A percentile compares a stretch with the other conserved stretches of the same genome.
Conservation (phyloP, 2,329 filamentous ascomycete species). For the Trichophaea hybrida region DNA sequence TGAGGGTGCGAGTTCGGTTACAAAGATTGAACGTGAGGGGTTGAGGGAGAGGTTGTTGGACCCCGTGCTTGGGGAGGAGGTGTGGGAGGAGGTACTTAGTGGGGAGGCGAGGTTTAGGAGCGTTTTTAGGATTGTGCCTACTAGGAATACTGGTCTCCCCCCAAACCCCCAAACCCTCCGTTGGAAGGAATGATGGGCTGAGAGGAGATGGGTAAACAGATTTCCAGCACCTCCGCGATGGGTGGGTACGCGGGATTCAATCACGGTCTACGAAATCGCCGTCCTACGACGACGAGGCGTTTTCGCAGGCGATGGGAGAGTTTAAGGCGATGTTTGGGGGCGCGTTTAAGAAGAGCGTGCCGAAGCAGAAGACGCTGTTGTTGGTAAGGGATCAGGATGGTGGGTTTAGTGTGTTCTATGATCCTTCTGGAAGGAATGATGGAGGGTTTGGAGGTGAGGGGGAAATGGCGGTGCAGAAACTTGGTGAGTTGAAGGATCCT, state of each 20-base stretch:
- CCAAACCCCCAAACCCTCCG: neutral
- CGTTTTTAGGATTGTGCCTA: conserved; percentile 70
- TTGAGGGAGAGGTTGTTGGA: conserved; percentile 58
- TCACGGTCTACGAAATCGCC: conserved; percentile 46
- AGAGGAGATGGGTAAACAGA: conserved; percentile 35
- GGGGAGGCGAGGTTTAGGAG: conserved; percentile 49
- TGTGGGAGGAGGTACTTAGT: conserved; percentile 56
- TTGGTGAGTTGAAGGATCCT: conserved; percentile 66
- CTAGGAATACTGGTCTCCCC: conserved; percentile 54
- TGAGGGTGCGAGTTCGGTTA: conserved; percentile 60
- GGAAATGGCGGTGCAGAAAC: conserved; percentile 36
- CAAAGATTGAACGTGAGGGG: conserved; percentile 63
- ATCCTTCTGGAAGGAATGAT: conserved; percentile 39
- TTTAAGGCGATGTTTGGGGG: conserved; percentile 76
- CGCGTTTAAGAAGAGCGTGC: conserved; percentile 50
- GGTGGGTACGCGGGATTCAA: conserved; percentile 73
- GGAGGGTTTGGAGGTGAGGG: conserved; percentile 31
- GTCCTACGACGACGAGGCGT: conserved; percentile 50
- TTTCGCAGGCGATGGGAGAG: conserved; percentile 57
- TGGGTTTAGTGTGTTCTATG: conserved; percentile 51
- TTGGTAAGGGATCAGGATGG: conserved; percentile 54
- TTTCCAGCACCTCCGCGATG: conserved; percentile 82
- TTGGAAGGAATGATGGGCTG: neutral
- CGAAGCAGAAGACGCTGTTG: conserved; percentile 65
- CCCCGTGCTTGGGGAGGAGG: conserved; percentile 45